Conservation (phyloP, 108 stramenopile genomes). For the Discostella stelligeroides region DNA sequence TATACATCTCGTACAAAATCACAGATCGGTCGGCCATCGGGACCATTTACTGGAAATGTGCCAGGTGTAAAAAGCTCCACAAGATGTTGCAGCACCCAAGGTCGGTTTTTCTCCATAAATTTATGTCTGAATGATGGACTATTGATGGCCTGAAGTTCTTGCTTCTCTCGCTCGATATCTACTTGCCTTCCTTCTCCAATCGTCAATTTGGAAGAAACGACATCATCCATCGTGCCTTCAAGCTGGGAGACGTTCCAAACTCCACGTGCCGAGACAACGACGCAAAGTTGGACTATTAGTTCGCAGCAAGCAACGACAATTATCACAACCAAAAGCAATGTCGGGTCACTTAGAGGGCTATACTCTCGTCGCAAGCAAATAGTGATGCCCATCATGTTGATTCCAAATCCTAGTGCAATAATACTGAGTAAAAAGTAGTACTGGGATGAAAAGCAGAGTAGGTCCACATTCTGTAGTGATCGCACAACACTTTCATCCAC, state of each 20-base stretch:
- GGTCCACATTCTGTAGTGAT: slow-evolving; percentile 76
- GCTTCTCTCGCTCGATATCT: slow-evolving; percentile 82
- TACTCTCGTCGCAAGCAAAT: slow-evolving; percentile 73
- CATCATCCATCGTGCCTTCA: slow-evolving; percentile 87
- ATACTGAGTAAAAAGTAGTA: slow-evolving; percentile 82
- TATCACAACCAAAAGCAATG: slow-evolving; percentile 62
- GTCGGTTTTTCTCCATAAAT: slow-evolving; percentile 87
- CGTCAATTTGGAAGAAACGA: slow-evolving; percentile 87
- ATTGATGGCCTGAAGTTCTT: slow-evolving; percentile 83
- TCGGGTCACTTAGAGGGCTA: slow-evolving; percentile 78
- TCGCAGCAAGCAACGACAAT: slow-evolving; percentile 63
- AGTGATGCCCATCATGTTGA: slow-evolving; percentile 71
- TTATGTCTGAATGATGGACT: slow-evolving; percentile 83
- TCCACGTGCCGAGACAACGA: slow-evolving; percentile 59
- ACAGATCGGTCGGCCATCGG: slow-evolving; percentile 65
- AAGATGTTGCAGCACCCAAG: slow-evolving; percentile 89
- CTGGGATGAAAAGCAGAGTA: slow-evolving; percentile 83
- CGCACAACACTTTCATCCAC: slow-evolving; percentile 77
- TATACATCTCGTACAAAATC: slow-evolving; percentile 83
- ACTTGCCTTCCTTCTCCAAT: slow-evolving; percentile 86
- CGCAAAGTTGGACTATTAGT: slow-evolving; percentile 48
- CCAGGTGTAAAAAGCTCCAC: slow-evolving; percentile 83
- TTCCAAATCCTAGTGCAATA: slow-evolving; percentile 71
- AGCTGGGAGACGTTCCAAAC: slow-evolving; percentile 74
- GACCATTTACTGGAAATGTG: slow-evolving; percentile 52